Evolutionary conservation across 352 stramenopile genomes (phyloP).

Genomic region (Phytophthora capsici): DNA sequence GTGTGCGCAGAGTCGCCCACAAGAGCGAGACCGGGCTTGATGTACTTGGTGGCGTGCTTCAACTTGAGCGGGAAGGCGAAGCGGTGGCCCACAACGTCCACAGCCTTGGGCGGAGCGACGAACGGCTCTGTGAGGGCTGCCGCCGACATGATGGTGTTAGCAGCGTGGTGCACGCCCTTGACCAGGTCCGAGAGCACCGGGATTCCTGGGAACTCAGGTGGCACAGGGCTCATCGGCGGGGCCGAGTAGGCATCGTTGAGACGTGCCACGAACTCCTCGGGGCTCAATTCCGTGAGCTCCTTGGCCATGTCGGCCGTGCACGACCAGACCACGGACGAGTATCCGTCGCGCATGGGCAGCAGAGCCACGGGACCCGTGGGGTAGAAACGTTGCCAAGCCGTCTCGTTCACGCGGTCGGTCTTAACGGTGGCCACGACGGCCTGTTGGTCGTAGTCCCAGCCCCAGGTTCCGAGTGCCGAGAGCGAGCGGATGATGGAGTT

Average conservation of each 20-base stretch:
- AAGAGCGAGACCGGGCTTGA: conserved; percentile 87
- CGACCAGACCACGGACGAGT: conserved; percentile 93
- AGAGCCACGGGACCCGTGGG: conserved; percentile 88
- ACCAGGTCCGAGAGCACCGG: conserved; percentile 80
- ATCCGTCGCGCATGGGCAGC: conserved; percentile 90
- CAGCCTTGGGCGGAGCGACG: conserved; percentile 69
- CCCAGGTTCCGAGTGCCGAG: conserved; percentile 88
- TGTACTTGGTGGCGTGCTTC: conserved; percentile 88
- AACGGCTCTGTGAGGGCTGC: conserved; percentile 80
- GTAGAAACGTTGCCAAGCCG: conserved; percentile 93
- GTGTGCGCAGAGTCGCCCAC: conserved; percentile 96
- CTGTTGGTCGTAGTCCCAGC: conserved; percentile 93
- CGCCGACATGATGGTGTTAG: conserved; percentile 79
- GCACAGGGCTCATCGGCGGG: conserved; percentile 50
- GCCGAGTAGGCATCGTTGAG: conserved; percentile 82
- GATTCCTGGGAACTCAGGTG: conserved; percentile 79
- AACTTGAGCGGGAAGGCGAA: conserved; percentile 92
- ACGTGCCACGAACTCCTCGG: conserved; percentile 79
- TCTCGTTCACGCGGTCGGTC: conserved; percentile 78
- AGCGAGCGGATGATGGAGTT: conserved; percentile 90
- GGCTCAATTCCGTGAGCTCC: conserved; percentile 73
- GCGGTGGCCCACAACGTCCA: conserved; percentile 72
- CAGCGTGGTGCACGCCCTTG: conserved; percentile 75
- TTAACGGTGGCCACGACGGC: conserved; percentile 92
- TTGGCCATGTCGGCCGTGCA: conserved; percentile 82